phyloP scores from a whole-genome alignment of 2,329 filamentous ascomycete genomes.

The Cercospora zeina region DNA sequence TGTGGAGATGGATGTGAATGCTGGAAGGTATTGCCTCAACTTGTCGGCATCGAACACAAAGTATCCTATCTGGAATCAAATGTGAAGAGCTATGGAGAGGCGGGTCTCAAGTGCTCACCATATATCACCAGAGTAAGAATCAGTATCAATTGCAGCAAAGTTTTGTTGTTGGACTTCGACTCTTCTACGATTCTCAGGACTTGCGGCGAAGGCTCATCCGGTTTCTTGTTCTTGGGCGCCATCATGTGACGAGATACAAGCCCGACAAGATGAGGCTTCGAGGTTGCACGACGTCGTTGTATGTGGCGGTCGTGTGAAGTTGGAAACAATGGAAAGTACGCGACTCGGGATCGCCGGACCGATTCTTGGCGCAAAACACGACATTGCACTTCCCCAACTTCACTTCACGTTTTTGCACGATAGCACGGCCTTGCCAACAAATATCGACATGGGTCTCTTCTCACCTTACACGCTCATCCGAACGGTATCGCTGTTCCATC shows the following conservation, averaged over 20 bases:
- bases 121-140: slow-evolving; percentile 22
- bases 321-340: background rate
- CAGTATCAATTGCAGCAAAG: slow-evolving; percentile 21
- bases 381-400: background rate
- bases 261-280: background rate
- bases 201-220: slow-evolving; percentile 6
- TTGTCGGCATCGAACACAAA: slow-evolving; percentile 19
- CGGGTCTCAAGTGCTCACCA: background rate
- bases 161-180: slow-evolving; percentile 21
- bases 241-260: background rate
- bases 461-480: slow-evolving; percentile 79
- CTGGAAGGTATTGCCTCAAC: slow-evolving; percentile 15
- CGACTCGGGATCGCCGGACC: slow-evolving; percentile 2
- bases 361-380: slow-evolving; percentile 6
- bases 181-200: slow-evolving; percentile 20
- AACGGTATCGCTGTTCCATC: slow-evolving; percentile 77
- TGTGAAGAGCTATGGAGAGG: background rate
- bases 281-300: background rate
- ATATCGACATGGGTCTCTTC: slow-evolving; percentile 69
- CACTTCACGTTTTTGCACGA: slow-evolving; percentile 2
- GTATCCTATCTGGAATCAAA: background rate
- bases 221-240: slow-evolving; percentile 11
- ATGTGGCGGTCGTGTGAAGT: slow-evolving; percentile 1
- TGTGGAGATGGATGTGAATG: background rate
- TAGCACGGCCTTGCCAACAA: background rate